Percentiles rank a stretch among this genome's conserved stretches.
Evolutionary conservation across 2,329 filamentous ascomycete species (phyloP).

Genomic region (Cercospora nicotianae): DNA sequence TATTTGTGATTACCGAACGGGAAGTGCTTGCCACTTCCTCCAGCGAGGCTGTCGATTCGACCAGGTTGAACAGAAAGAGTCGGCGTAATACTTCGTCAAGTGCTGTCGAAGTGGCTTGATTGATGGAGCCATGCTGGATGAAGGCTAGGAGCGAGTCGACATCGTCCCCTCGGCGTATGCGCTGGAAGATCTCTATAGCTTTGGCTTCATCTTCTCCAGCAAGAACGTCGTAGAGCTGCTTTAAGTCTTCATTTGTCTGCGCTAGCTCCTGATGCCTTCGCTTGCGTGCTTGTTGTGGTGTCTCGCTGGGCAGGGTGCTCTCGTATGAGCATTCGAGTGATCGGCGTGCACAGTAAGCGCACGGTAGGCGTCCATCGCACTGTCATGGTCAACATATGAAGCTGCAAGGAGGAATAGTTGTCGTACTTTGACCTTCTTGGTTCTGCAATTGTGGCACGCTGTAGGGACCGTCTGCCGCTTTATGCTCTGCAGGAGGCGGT

Average conservation of each 20-base stretch:
- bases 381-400: background rate
- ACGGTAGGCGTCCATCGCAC: slow-evolving; percentile 10
- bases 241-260: background rate
- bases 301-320: slow-evolving; percentile 6
- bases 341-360: slow-evolving; percentile 9
- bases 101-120: background rate
- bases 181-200: slow-evolving; percentile 4
- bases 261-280: slow-evolving; percentile 2
- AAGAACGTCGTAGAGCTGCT: slow-evolving; percentile 8
- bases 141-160: slow-evolving; percentile 3
- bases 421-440: slow-evolving; percentile 12
- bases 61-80: slow-evolving; percentile 6
- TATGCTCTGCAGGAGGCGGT: slow-evolving; percentile 13
- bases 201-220: slow-evolving; percentile 8
- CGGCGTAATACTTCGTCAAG: background rate
- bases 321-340: slow-evolving; percentile 11
- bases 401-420: background rate
- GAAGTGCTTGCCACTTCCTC: slow-evolving; percentile 7
- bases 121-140: background rate
- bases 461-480: slow-evolving; percentile 12
- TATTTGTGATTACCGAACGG: background rate
- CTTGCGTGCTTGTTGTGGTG: slow-evolving; percentile 12
- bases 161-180: slow-evolving; percentile 10
- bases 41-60: slow-evolving; percentile 9
- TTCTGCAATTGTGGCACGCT: slow-evolving; percentile 11